phyloP scores from a whole-genome alignment of 306 rosid genomes.

The Cyclanthera cordifolia region DNA sequence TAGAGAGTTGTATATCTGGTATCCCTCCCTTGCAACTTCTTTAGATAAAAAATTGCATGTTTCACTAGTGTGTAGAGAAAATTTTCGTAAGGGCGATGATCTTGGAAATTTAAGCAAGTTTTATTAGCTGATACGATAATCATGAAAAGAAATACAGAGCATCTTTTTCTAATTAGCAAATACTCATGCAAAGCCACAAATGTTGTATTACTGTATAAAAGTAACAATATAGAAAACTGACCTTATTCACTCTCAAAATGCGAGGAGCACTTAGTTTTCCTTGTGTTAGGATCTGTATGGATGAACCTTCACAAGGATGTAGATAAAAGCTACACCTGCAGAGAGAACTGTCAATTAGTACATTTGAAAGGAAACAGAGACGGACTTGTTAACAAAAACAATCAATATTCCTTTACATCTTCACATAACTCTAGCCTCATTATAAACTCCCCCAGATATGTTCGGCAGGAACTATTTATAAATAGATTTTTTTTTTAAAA shows the following conservation, averaged over 20 bases:
- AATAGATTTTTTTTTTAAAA: too few relatives aligned
- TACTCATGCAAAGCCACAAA: too few relatives aligned
- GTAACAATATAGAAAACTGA: constrained; percentile 21
- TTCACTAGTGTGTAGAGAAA: too few relatives aligned
- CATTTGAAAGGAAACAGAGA: not conserved
- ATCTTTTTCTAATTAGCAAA: too few relatives aligned
- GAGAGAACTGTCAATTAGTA: not conserved
- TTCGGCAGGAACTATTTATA: constrained; percentile 1
- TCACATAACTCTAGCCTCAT: not conserved
- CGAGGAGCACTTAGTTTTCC: constrained; percentile 98
- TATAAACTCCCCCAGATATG: not conserved
- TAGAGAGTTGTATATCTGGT: too few relatives aligned
- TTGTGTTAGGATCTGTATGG: constrained; percentile 81
- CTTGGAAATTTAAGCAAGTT: too few relatives aligned
- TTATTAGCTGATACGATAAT: too few relatives aligned
- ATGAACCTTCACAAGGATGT: constrained; percentile 89
- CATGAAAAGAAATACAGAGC: too few relatives aligned
- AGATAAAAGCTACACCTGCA: constrained; percentile 93
- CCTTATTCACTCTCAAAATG: constrained; percentile 87
- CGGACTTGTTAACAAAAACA: not conserved
- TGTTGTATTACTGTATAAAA: not conserved
- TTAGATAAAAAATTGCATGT: too few relatives aligned
- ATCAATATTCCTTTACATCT: not conserved
- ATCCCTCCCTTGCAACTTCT: too few relatives aligned
- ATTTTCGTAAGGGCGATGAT: too few relatives aligned